Conservation (phyloP, 73 alveolate genomes). For the Uronychia binucleata region DNA sequence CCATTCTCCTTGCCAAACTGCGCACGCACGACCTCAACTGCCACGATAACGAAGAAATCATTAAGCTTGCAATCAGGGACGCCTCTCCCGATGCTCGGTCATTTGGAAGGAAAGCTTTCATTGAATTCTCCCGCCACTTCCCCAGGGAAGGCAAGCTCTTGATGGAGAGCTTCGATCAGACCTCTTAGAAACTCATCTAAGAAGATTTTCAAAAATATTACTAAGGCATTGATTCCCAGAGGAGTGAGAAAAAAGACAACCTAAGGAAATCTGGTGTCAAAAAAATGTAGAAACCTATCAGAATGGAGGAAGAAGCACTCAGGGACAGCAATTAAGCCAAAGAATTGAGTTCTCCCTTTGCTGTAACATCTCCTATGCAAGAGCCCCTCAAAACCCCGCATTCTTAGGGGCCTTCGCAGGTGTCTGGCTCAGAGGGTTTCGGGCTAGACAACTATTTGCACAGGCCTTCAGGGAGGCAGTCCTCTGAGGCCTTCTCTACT, state of each 20-base stretch:
- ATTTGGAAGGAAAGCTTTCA: background rate
- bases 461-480: no score
- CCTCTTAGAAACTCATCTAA: background rate
- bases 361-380: no score
- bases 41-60: background rate
- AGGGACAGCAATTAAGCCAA: background rate
- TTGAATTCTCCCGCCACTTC: background rate
- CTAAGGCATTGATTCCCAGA: background rate
- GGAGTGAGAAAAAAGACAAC: background rate
- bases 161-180: background rate
- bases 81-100: background rate
- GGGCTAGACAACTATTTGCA: no score
- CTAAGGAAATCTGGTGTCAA: background rate
- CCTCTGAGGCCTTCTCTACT: no score
- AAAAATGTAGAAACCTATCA: background rate
- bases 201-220: background rate
- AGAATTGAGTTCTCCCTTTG: no score
- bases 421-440: no score
- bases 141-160: background rate
- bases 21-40: background rate
- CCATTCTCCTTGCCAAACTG: background rate
- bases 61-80: background rate
- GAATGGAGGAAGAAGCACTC: background rate
- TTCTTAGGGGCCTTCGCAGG: no score
- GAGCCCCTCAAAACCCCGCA: no score